Evolutionary conservation across 805 yeast species (phyloP).

Genomic region (Monosporozyma unispora): DNA sequence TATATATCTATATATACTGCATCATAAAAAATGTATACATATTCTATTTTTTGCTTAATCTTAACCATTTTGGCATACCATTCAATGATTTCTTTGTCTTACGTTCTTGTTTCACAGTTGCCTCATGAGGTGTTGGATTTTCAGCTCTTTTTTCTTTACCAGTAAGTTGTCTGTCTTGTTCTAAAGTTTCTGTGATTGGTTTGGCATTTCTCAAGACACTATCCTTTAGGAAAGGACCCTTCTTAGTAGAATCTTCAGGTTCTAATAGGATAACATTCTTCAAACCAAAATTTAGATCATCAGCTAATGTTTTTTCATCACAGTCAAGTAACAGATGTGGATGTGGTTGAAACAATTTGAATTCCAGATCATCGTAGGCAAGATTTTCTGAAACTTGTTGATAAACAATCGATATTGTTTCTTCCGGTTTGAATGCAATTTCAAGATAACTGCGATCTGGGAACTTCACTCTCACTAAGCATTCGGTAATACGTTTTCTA

Average conservation of each 20-base stretch:
- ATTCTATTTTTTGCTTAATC: constrained; percentile 28
- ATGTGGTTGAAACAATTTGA: constrained; percentile 38
- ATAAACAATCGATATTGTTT: constrained; percentile 32
- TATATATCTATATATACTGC: constrained; percentile 4
- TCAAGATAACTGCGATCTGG: constrained; percentile 50
- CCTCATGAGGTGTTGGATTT: background rate
- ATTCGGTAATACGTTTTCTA: constrained; percentile 14
- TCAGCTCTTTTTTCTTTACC: background rate
- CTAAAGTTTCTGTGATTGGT: constrained; percentile 26
- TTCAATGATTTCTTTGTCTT: constrained; percentile 10
- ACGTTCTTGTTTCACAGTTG: background rate
- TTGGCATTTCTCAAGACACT: constrained; percentile 27
- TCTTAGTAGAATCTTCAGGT: constrained; percentile 7
- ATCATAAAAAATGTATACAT: background rate
- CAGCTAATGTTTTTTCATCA: constrained; percentile 26
- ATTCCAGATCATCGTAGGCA: constrained; percentile 25
- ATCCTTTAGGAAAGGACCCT: constrained; percentile 25
- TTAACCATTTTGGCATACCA: constrained; percentile 35
- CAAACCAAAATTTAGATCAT: constrained; percentile 36
- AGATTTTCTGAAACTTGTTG: constrained; percentile 24
- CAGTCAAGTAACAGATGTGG: constrained; percentile 35
- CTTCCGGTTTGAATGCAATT: constrained; percentile 38
- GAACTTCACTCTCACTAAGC: constrained; percentile 43
- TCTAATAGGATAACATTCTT: constrained; percentile 38
- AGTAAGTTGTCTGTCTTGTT: background rate